A percentile compares a stretch with the other conserved stretches of the same genome.
phyloP scores from a whole-genome alignment of 176 grass and related monocot species.

The Pontederia paniculata region DNA sequence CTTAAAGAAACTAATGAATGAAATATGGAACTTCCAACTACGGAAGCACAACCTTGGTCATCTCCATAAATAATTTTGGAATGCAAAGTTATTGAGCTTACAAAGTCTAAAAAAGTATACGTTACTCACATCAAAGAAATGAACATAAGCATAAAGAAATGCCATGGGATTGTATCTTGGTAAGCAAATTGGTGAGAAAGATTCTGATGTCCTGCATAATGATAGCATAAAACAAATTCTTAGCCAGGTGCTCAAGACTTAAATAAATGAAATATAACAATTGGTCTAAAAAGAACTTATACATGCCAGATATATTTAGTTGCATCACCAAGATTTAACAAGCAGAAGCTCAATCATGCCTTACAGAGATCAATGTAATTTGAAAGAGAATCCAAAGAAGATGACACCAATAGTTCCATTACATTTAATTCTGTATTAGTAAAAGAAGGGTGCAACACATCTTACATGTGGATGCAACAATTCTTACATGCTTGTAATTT shows the following conservation, averaged over 20 bases:
- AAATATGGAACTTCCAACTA: too few species aligned
- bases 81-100: background rate
- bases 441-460: too few species aligned
- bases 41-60: background rate
- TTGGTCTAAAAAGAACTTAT: too few species aligned
- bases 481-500: too few species aligned
- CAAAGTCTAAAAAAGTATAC: conserved; percentile 9
- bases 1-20: background rate
- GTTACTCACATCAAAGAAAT: conserved; percentile 96
- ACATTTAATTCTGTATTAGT: too few species aligned
- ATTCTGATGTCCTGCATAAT: conserved; percentile 75
- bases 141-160: conserved; percentile 84
- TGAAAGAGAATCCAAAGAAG: too few species aligned
- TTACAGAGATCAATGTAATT: too few species aligned
- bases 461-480: too few species aligned
- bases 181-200: conserved; percentile 93
- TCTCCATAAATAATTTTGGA: conserved; percentile 5
- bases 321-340: too few species aligned
- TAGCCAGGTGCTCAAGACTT: background rate
- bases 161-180: conserved; percentile 99
- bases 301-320: too few species aligned
- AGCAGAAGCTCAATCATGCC: too few species aligned
- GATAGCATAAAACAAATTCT: conserved; percentile 3
- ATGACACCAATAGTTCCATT: too few species aligned
- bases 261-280: background rate